Evolutionary conservation across 2,329 filamentous ascomycete species (phyloP).

Genomic region (Venturia oleaginea): DNA sequence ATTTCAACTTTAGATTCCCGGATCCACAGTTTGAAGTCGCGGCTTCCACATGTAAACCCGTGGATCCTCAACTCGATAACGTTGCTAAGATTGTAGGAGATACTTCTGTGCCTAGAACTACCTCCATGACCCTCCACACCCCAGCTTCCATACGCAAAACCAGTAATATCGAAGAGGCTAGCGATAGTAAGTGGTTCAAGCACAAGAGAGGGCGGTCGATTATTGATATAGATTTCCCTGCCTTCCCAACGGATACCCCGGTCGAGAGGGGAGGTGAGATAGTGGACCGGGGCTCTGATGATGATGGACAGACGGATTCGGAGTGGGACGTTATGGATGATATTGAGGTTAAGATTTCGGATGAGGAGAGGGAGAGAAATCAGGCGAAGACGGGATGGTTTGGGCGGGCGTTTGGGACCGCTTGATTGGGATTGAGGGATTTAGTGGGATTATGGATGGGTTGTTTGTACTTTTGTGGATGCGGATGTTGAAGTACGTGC

Average conservation of each 20-base stretch:
- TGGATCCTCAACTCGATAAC: not conserved
- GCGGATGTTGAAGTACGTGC: too few species aligned
- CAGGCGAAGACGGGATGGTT: not conserved
- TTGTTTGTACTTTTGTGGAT: too few species aligned
- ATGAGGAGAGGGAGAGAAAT: not conserved
- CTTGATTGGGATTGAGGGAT: too few species aligned
- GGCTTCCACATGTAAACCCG: too few species aligned
- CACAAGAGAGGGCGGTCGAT: too few species aligned
- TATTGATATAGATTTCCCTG: too few species aligned
- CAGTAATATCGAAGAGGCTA: too few species aligned
- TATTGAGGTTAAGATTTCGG: not conserved
- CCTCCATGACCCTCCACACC: too few species aligned
- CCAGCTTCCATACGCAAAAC: too few species aligned
- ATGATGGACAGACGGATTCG: not conserved
- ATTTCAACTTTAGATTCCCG: not conserved
- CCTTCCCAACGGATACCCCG: not conserved
- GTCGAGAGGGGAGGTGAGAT: not conserved
- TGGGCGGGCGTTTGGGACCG: not conserved
- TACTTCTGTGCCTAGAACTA: too few species aligned
- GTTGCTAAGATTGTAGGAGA: too few species aligned
- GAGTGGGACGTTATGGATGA: not conserved
- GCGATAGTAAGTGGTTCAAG: too few species aligned
- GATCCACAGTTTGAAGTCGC: not conserved
- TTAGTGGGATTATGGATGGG: not conserved
- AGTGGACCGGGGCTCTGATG: not conserved